These are phyloP conservation scores for Pestalotiopsis sp. DNA, from an alignment of 2,329 filamentous ascomycete genomes.

Conservation along the genomic window DNA sequence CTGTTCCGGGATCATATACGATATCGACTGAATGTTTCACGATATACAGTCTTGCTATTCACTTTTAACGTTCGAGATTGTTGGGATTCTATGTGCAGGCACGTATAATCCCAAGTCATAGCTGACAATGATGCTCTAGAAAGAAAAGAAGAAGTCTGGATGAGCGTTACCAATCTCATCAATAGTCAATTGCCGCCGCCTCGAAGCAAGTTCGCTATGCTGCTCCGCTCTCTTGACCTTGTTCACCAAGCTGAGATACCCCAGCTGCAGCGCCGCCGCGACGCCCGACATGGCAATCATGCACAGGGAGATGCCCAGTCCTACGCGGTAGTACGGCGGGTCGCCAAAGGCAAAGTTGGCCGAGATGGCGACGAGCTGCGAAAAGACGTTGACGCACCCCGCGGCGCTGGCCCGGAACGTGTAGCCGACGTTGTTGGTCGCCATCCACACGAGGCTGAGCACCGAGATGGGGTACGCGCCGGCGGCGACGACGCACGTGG, in stretches of 20 bases:
- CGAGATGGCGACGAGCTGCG: conserved; percentile 18
- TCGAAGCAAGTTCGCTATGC: conserved; percentile 4
- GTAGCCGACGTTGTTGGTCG: conserved; percentile 29
- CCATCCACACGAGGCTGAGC: conserved; percentile 25
- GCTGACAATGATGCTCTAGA: neutral
- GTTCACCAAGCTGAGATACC: conserved; percentile 12
- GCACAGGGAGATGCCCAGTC: conserved; percentile 11
- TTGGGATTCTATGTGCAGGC: no score
- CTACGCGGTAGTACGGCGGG: conserved; percentile 16
- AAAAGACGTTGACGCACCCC: conserved; percentile 15
- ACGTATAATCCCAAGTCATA: neutral
- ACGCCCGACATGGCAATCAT: conserved; percentile 16
- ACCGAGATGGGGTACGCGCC: conserved; percentile 24
- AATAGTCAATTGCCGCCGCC: conserved; percentile 4
- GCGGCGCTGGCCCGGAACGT: conserved; percentile 21
- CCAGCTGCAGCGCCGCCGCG: neutral
- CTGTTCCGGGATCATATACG: neutral
- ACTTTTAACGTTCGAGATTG: no score
- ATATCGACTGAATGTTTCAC: neutral
- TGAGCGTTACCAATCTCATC: conserved; percentile 18
- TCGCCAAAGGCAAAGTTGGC: conserved; percentile 15
- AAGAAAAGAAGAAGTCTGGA: conserved; percentile 17
- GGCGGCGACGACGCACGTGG: conserved; percentile 26
- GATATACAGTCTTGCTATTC: no score
- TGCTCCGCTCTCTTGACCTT: conserved; percentile 13